A percentile compares a stretch with the other conserved stretches of the same genome.
phyloP scores from a whole-genome alignment of 495 filamentous ascomycete genomes.

The Neurospora hispaniola region DNA sequence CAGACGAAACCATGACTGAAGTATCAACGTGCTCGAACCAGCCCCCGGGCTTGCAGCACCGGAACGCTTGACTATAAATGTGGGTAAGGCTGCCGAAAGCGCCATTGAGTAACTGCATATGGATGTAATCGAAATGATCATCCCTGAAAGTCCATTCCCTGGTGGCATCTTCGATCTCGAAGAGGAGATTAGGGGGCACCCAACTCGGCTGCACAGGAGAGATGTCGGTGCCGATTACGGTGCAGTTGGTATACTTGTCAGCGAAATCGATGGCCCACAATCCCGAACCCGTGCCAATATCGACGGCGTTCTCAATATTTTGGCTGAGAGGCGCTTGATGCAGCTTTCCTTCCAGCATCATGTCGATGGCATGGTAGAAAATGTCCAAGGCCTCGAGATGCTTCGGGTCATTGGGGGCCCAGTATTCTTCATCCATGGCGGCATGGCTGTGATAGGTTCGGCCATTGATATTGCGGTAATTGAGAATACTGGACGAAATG shows the following conservation, averaged over 20 bases:
- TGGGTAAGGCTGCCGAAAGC: constrained; percentile 42
- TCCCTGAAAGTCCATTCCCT: constrained; percentile 32
- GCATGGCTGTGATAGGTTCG: constrained; percentile 30
- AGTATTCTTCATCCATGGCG: constrained; percentile 17
- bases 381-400: constrained; percentile 27
- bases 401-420: constrained; percentile 26
- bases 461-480: constrained; percentile 32
- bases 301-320: constrained; percentile 20
- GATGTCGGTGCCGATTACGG: constrained; percentile 44
- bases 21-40: constrained; percentile 40
- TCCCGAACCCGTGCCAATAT: constrained; percentile 30
- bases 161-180: constrained; percentile 42
- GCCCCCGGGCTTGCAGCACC: constrained; percentile 15
- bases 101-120: constrained; percentile 39
- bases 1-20: constrained; percentile 29
- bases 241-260: constrained; percentile 38
- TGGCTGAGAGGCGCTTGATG: constrained; percentile 20
- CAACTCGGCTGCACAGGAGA: constrained; percentile 32
- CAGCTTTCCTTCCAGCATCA: constrained; percentile 33
- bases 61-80: constrained; percentile 27
- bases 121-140: constrained; percentile 48
- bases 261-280: constrained; percentile 45
- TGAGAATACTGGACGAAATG: constrained; percentile 31
- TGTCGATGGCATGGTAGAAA: constrained; percentile 25
- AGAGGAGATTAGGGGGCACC: constrained; percentile 37